These are phyloP conservation scores for Triticum turgidum DNA, from an alignment of 176 grass and related monocot species.

Conservation along the genomic window DNA sequence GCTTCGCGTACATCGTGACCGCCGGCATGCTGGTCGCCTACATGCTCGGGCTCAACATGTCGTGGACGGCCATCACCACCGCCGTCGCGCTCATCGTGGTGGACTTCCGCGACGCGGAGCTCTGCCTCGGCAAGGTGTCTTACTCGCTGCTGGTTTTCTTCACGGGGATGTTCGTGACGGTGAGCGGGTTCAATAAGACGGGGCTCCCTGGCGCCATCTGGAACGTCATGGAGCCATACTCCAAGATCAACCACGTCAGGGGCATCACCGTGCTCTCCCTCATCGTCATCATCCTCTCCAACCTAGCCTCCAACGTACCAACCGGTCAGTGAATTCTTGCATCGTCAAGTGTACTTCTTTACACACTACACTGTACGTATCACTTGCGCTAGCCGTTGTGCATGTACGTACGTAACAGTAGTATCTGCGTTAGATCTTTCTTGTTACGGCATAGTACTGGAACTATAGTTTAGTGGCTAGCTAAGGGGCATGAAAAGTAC, in stretches of 20 bases:
- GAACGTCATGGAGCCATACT: conserved; percentile 86
- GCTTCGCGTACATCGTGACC: conserved; percentile 81
- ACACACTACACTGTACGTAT: not conserved
- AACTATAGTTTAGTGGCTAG: not conserved
- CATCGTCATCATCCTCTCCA: conserved; percentile 87
- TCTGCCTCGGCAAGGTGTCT: conserved; percentile 86
- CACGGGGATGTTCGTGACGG: conserved; percentile 97
- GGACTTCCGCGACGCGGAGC: conserved; percentile 84
- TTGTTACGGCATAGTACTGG: not conserved
- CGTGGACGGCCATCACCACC: conserved; percentile 88
- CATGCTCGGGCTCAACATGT: conserved; percentile 94
- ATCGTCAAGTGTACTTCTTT: not conserved
- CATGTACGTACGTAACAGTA: too few relatives aligned
- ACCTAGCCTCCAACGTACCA: conserved; percentile 96
- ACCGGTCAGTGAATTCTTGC: conserved; percentile 50
- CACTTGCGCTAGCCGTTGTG: not conserved
- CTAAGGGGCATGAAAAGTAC: not conserved
- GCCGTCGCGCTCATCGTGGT: conserved; percentile 86
- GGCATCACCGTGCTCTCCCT: conserved; percentile 72
- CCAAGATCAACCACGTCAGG: conserved; percentile 61
- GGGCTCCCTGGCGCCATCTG: conserved; percentile 81
- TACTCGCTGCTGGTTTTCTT: conserved; percentile 96
- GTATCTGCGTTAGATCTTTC: not conserved
- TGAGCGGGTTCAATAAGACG: conserved; percentile 92
- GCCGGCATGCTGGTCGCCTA: conserved; percentile 72